Conservation (phyloP, 1,284 basidiomycete species). For the Golubevia sp. region DNA sequence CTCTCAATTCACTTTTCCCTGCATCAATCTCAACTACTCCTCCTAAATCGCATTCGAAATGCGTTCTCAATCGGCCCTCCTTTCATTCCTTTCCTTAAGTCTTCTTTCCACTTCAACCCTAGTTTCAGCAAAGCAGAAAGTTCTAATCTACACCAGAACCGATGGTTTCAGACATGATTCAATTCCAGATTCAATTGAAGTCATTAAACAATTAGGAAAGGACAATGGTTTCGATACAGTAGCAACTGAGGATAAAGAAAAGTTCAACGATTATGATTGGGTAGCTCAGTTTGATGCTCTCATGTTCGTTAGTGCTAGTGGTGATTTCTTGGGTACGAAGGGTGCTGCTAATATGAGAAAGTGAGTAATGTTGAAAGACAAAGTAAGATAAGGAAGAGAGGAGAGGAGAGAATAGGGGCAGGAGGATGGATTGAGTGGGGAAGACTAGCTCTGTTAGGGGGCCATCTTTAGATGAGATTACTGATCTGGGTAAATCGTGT, state of each 20-base stretch:
- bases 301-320: constrained; percentile 39
- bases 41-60: too few relatives aligned
- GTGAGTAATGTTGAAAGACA: too few relatives aligned
- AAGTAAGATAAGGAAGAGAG: too few relatives aligned
- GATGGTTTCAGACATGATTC: constrained; percentile 36
- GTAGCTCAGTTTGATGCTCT: constrained; percentile 41
- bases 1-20: too few relatives aligned
- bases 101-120: background rate
- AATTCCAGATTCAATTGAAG: constrained; percentile 29
- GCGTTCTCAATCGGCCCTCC: too few relatives aligned
- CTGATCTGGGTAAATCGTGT: too few relatives aligned
- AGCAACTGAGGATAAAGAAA: constrained; percentile 21
- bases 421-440: too few relatives aligned
- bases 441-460: too few relatives aligned
- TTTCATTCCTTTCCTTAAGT: background rate
- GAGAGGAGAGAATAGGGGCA: too few relatives aligned
- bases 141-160: constrained; percentile 9
- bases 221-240: constrained; percentile 22
- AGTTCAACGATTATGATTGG: constrained; percentile 30
- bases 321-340: constrained; percentile 23
- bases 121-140: constrained; percentile 2
- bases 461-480: too few relatives aligned
- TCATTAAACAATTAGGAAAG: constrained; percentile 28
- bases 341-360: constrained; percentile 26
- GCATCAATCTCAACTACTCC: too few relatives aligned